These are phyloP conservation scores for Fusarium hostae DNA, from an alignment of 2,329 filamentous ascomycete genomes.

Conservation along the genomic window DNA sequence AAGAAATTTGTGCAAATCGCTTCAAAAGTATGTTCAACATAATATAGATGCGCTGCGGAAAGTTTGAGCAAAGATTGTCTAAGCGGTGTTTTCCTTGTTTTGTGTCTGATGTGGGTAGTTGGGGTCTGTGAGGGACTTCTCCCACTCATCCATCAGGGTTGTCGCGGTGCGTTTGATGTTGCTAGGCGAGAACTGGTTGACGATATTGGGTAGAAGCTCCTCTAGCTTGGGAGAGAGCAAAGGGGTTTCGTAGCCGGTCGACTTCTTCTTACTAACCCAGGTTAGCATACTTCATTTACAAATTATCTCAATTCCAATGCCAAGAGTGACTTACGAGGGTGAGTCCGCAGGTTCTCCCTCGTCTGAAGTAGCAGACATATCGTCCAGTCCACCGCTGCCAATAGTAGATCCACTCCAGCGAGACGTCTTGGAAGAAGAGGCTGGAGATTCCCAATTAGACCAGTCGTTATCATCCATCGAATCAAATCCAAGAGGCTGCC, in stretches of 20 bases:
- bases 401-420: constrained; percentile 73
- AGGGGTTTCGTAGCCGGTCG: constrained; percentile 46
- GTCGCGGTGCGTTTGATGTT: constrained; percentile 86
- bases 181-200: constrained; percentile 77
- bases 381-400: constrained; percentile 53
- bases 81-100: constrained; percentile 50
- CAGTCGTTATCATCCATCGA: constrained; percentile 70
- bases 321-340: constrained; percentile 58
- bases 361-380: constrained; percentile 60
- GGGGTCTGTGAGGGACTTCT: constrained; percentile 64
- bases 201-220: constrained; percentile 73
- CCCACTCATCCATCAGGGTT: constrained; percentile 90
- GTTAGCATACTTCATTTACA: constrained; percentile 17
- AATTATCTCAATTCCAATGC: background rate
- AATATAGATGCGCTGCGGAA: constrained; percentile 26
- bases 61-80: constrained; percentile 19
- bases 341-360: constrained; percentile 58
- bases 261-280: constrained; percentile 48
- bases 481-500: constrained; percentile 68
- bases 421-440: constrained; percentile 61
- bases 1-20: constrained; percentile 28
- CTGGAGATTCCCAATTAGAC: constrained; percentile 71
- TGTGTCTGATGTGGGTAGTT: constrained; percentile 41
- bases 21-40: constrained; percentile 36
- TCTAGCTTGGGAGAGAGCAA: constrained; percentile 59